phyloP scores from a whole-genome alignment of 2,329 filamentous ascomycete species.

The Raffaelea deltoideospora region DNA sequence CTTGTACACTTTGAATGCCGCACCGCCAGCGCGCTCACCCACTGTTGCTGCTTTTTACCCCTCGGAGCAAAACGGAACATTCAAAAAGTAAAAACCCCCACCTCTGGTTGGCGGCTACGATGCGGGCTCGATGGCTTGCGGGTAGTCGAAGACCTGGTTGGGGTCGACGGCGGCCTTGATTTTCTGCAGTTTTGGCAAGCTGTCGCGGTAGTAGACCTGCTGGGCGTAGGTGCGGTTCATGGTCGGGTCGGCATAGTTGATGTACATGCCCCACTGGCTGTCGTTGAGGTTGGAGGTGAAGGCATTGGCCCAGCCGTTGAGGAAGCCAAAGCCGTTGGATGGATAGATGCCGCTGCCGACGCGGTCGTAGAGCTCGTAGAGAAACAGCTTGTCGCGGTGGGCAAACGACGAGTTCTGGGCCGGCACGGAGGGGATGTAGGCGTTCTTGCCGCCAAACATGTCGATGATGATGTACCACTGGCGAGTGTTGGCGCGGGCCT shows the following conservation, averaged over 20 bases:
- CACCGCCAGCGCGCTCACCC: no score
- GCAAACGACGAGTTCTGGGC: slow-evolving; percentile 19
- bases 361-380: slow-evolving; percentile 34
- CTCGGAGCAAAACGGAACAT: no score
- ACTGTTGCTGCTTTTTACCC: no score
- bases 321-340: slow-evolving; percentile 20
- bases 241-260: slow-evolving; percentile 37
- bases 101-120: no score
- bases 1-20: no score
- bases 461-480: slow-evolving; percentile 20
- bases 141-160: slow-evolving; percentile 24
- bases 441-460: slow-evolving; percentile 19
- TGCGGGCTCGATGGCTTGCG: slow-evolving; percentile 16
- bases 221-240: slow-evolving; percentile 30
- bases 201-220: slow-evolving; percentile 30
- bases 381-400: slow-evolving; percentile 28
- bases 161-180: slow-evolving; percentile 26
- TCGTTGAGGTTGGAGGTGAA: slow-evolving; percentile 15
- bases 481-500: slow-evolving; percentile 10
- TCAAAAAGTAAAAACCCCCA: no score
- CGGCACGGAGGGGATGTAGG: slow-evolving; percentile 17
- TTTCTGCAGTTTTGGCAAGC: slow-evolving; percentile 18
- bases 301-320: slow-evolving; percentile 25
- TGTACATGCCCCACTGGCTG: slow-evolving; percentile 30
- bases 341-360: slow-evolving; percentile 16